Evolutionary conservation across 306 rosid species (phyloP), one percentile per base, ranked within the genome.

Genomic region (Vigna mungo): DNA sequence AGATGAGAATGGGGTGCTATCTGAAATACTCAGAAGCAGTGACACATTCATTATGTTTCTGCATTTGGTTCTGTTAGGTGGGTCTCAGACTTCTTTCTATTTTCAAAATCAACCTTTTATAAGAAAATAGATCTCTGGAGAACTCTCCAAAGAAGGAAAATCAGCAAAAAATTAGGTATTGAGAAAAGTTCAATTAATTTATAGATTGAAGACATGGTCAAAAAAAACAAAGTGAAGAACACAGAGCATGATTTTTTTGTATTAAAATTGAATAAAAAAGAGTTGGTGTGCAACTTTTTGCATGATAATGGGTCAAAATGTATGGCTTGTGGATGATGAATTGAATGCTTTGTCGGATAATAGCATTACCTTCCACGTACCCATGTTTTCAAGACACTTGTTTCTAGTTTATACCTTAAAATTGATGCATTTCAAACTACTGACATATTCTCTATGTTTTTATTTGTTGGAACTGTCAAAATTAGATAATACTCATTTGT

Each of bases 1-100:
- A 52, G 6, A 76, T 14, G 51, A 32, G 4, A 15, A 39, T 52
- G 8, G 17, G 20, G 53, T 62, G 37, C 1, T 39, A 21, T 51
- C 23, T 36, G 18, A 64, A 62, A 65, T 23, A 76, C 16, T 76
- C 18, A 75, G 30, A 61, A 56, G 12, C 68, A 25, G 3, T 37
- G 53, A 39, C 69, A 74, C 69, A 74, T 44, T 59, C 12, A 54
- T 37, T 74, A 16, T n/a, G 25, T 59, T 74, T 74, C 30, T 59
- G 46, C 43, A n/a, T 59, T 43, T 56, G 55, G 27, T 73, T 55
- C 46, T 74, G 70, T 74, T 74, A 44, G 68, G 55, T 47, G 69
- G 14, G 15, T 12, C 12, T n/a, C 25, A 64, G 52, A 32, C 32
- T 4, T 11, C 6, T 63, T 9, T 37, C 49, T 36, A 30, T 63